phyloP scores from a whole-genome alignment of 1,139 yeast species.

The Blastobotrys illinoisensis region DNA sequence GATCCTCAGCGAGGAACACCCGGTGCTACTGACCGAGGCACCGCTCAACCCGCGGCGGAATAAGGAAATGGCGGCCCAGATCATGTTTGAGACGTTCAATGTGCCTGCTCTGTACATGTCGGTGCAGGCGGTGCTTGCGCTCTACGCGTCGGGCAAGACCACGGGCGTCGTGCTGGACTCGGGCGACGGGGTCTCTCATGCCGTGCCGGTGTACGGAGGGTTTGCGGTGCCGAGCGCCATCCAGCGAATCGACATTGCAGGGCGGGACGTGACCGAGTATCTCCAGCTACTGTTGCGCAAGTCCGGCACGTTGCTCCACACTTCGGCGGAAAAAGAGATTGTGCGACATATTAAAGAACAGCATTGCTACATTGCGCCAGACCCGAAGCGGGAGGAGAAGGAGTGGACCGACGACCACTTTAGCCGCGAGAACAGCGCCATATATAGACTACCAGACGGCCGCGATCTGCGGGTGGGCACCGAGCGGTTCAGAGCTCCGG shows the following conservation, averaged over 20 bases:
- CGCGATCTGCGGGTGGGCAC: constrained; percentile 52
- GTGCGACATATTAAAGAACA: constrained; percentile 75
- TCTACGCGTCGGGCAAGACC: constrained; percentile 86
- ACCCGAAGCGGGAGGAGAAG: constrained; percentile 63
- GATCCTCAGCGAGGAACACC: constrained; percentile 81
- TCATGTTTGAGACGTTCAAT: constrained; percentile 75
- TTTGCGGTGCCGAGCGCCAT: constrained; percentile 71
- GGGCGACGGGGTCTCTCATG: constrained; percentile 88
- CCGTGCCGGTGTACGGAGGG: constrained; percentile 88
- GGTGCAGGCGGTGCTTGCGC: constrained; percentile 76
- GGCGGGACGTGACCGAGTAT: constrained; percentile 77
- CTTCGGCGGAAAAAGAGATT: constrained; percentile 78
- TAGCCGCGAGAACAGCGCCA: not conserved
- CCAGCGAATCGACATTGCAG: constrained; percentile 75
- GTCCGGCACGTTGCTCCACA: constrained; percentile 54
- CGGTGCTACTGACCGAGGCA: constrained; percentile 81
- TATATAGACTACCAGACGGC: constrained; percentile 79
- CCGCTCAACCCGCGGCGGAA: constrained; percentile 74
- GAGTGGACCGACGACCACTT: constrained; percentile 34
- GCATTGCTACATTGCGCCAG: constrained; percentile 63
- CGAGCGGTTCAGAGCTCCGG: constrained; percentile 67
- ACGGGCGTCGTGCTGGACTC: constrained; percentile 86
- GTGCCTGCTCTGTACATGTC: constrained; percentile 84
- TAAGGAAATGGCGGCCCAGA: constrained; percentile 67
- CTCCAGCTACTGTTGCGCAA: constrained; percentile 64